phyloP scores from a whole-genome alignment of 2,329 filamentous ascomycete genomes.

The Sclerotinia trifoliorum region DNA sequence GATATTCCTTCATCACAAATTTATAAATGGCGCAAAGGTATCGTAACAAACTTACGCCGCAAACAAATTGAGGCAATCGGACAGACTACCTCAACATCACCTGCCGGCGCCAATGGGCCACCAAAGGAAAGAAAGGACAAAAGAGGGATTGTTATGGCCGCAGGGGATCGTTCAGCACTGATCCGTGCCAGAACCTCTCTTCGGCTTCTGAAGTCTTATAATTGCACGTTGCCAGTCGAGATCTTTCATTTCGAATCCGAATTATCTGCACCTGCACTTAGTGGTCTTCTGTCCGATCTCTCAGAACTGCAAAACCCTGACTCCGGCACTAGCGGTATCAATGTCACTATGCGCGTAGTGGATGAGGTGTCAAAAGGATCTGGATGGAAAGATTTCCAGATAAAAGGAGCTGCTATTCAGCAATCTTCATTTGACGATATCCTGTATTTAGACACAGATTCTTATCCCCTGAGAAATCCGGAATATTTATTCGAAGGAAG shows the following conservation, averaged over 20 bases:
- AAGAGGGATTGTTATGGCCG: slow-evolving; percentile 32
- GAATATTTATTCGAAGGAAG: slow-evolving; percentile 27
- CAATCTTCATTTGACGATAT: slow-evolving; percentile 31
- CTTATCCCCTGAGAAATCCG: slow-evolving; percentile 27
- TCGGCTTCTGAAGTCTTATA: slow-evolving; percentile 28
- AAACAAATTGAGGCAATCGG: slow-evolving; percentile 11
- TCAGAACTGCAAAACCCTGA: neutral
- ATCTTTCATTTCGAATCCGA: slow-evolving; percentile 31
- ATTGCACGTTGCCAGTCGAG: slow-evolving; percentile 30
- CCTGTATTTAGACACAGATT: slow-evolving; percentile 30
- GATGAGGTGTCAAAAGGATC: slow-evolving; percentile 27
- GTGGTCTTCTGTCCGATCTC: neutral
- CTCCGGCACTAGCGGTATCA: neutral
- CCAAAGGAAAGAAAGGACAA: slow-evolving; percentile 8
- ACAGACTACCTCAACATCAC: slow-evolving; percentile 13
- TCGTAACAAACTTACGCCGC: slow-evolving; percentile 23
- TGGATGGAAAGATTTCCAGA: slow-evolving; percentile 30
- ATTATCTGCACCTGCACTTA: slow-evolving; percentile 13
- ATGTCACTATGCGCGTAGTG: slow-evolving; percentile 25
- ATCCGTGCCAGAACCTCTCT: slow-evolving; percentile 29
- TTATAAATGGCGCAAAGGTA: slow-evolving; percentile 26
- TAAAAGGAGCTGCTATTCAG: slow-evolving; percentile 30
- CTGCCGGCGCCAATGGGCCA: neutral
- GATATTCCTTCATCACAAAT: slow-evolving; percentile 27
- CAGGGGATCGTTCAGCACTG: slow-evolving; percentile 25